Evolutionary conservation across 164 flowering plant genomes (phyloP), one percentile per base, ranked within the genome.

Genomic region (Annona cherimola): DNA sequence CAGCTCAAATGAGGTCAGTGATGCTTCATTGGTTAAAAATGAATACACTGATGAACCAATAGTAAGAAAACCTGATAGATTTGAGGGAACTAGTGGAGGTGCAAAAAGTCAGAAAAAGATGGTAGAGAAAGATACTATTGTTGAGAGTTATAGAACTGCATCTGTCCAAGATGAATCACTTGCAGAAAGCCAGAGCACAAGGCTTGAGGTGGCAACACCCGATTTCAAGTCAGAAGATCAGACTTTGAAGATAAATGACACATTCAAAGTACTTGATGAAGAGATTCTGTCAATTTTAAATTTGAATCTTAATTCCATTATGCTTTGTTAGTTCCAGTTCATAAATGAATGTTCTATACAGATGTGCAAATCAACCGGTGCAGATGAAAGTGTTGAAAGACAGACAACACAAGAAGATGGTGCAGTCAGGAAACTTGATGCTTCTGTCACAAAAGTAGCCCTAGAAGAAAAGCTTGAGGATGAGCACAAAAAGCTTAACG

Each of bases 381-480:
- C 35, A 43, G 7, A 12, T 39, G 39, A 62, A 45, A 19, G 6
- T 20, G 26, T 43, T n/a, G 69, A 66, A 66, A 66, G 44, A 66
- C 67, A 63, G 42, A 39, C 67, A 41, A 11, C 19, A 12, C 44
- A 63, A 35, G 42, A 63, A 35, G 67, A 63, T 14, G 41, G 44
- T 16, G 42, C 42, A 35, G 44, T 9, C 55, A 42, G 42, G 46
- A 41, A 12, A 0, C 12, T 60, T 4, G 45, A 61, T 39, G 18
- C 66, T 45, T 16, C 72, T 61, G n/a, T 42, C 46, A 60, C 64
- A 20, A 2, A 69, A 41, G 42, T 55, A 40, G 12, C 7, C 5
- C 45, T 42, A 8, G 71, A 61, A 44, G 20, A 67, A 55, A 42
- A 42, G 3, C 26, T 62, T 18, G 75, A 67, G 55, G 75, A 62